Percentiles rank a stretch among this genome's conserved stretches.
phyloP scores from a whole-genome alignment of 2,329 filamentous ascomycete genomes.

The Paraphoma chrysanthemicola region DNA sequence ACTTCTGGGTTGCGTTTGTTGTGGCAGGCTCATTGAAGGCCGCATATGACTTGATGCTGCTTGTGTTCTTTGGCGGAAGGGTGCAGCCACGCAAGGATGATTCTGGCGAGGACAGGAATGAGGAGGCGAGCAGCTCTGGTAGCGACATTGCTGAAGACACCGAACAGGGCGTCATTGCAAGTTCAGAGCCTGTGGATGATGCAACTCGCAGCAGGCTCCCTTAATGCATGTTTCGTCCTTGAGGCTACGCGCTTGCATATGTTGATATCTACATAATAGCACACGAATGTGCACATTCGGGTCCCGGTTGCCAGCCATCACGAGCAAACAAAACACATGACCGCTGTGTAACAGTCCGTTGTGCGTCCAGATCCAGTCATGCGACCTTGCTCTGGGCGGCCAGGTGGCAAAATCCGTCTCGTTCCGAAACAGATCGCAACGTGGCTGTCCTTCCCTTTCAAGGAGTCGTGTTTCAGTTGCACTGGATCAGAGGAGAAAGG shows the following conservation, averaged over 20 bases:
- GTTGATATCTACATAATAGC: too few species aligned
- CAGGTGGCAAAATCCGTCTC: slow-evolving; percentile 10
- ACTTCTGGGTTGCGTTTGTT: slow-evolving; percentile 50
- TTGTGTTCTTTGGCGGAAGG: slow-evolving; percentile 43
- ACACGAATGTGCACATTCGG: too few species aligned
- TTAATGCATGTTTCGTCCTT: background rate
- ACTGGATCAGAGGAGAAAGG: slow-evolving; percentile 3
- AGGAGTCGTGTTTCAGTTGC: background rate
- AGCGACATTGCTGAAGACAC: background rate
- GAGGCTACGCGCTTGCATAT: too few species aligned
- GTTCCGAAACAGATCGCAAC: slow-evolving; percentile 3
- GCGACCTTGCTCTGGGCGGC: background rate
- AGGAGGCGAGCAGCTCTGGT: background rate
- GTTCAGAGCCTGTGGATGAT: background rate
- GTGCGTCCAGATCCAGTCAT: background rate
- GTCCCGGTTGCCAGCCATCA: too few species aligned
- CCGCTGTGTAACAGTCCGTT: background rate
- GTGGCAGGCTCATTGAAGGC: slow-evolving; percentile 46
- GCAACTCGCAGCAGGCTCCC: background rate
- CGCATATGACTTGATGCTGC: slow-evolving; percentile 44
- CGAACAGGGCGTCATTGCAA: background rate
- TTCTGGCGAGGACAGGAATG: slow-evolving; percentile 1
- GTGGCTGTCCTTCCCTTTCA: slow-evolving; percentile 5
- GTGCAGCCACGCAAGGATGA: slow-evolving; percentile 21
- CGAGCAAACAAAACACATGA: background rate